phyloP scores from a whole-genome alignment of 1,284 basidiomycete species.

The Cystobasidium pallidum region DNA sequence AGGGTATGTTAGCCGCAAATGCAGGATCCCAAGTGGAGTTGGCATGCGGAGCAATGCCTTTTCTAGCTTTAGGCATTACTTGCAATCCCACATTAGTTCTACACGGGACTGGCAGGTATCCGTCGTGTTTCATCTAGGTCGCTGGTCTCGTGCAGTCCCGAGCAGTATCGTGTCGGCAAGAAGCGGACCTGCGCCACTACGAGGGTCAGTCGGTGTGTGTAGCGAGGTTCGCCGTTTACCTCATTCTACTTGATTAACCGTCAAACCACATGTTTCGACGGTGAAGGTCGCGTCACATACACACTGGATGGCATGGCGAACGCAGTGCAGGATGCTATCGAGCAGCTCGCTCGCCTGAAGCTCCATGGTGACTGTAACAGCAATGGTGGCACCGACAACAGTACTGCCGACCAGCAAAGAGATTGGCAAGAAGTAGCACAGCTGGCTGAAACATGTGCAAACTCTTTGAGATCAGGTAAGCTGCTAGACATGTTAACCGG shows the following conservation, averaged over 20 bases:
- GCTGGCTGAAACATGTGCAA: slow-evolving; percentile 29
- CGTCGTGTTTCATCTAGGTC: no score
- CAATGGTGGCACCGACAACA: slow-evolving; percentile 10
- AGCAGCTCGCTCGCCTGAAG: slow-evolving; percentile 15
- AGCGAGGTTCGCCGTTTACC: no score
- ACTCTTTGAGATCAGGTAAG: slow-evolving; percentile 29
- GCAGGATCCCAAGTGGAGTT: no score
- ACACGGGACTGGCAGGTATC: no score
- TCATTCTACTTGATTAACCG: no score
- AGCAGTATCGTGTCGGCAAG: no score
- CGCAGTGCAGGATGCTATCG: slow-evolving; percentile 2
- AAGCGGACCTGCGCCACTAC: background rate
- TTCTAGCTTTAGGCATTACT: no score
- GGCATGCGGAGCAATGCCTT: no score
- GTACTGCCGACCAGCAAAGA: background rate
- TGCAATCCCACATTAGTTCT: no score
- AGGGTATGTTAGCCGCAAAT: no score
- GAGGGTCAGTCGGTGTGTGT: no score
- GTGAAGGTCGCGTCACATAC: background rate
- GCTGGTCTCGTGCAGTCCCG: no score
- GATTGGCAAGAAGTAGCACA: slow-evolving; percentile 20
- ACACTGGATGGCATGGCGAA: background rate
- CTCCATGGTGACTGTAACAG: background rate
- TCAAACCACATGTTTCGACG: slow-evolving; percentile 1
- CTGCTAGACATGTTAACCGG: background rate